Conservation (phyloP, 768 basidiomycete genomes). For the Lactifluus subvellereus region DNA sequence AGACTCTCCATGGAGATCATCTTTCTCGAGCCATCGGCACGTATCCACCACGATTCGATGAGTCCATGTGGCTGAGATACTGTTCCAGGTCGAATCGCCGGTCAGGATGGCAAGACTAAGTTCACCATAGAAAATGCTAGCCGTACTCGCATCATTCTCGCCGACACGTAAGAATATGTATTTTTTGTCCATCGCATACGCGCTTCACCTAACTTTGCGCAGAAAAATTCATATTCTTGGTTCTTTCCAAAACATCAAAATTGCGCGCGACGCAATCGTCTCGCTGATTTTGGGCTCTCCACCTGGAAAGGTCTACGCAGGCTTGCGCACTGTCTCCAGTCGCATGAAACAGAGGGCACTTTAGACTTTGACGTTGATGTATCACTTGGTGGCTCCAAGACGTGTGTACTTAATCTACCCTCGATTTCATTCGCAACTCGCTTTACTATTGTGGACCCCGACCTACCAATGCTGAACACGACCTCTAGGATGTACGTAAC, state of each 20-base stretch:
- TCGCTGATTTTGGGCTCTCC: constrained; percentile 93
- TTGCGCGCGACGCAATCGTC: constrained; percentile 93
- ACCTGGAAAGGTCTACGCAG: constrained; percentile 90
- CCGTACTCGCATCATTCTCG: constrained; percentile 95
- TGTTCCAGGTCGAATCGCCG: constrained; percentile 83
- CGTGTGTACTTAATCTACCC: not conserved
- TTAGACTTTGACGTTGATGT: constrained; percentile 31
- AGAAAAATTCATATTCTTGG: constrained; percentile 99
- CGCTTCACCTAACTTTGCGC: constrained; percentile 16
- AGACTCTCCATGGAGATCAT: constrained; percentile 96
- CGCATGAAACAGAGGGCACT: constrained; percentile 90
- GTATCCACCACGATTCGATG: constrained; percentile 14
- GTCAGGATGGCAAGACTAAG: constrained; percentile 97
- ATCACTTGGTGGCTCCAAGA: constrained; percentile 1
- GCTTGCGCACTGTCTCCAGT: constrained; percentile 83
- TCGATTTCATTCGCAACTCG: too few relatives aligned
- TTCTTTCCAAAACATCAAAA: constrained; percentile 97
- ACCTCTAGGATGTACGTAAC: not conserved
- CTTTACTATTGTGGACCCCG: not conserved
- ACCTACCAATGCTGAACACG: not conserved
- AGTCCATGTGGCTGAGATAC: not conserved
- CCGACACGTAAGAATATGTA: constrained; percentile 73
- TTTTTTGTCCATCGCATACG: constrained; percentile 16
- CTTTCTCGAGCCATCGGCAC: constrained; percentile 93
- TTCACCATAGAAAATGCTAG: constrained; percentile 98